Evolutionary conservation across 306 rosid species (phyloP).

Genomic region (Citrullus mucosospermus): DNA sequence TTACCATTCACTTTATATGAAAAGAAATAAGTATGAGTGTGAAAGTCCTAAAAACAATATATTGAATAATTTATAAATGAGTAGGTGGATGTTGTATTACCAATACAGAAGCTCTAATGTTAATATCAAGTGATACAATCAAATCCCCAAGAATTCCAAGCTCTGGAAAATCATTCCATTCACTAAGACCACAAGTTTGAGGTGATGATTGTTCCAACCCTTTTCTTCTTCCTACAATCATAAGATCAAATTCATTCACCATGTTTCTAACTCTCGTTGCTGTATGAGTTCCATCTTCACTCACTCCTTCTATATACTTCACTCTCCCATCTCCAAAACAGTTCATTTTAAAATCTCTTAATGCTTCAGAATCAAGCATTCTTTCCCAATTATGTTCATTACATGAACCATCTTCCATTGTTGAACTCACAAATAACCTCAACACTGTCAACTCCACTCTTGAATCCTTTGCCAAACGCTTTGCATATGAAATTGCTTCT

Average conservation of each 20-base stretch:
- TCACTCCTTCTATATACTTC: neutral
- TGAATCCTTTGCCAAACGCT: conserved; percentile 30
- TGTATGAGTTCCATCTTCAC: conserved; percentile 14
- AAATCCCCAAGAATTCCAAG: conserved; percentile 56
- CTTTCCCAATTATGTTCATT: neutral
- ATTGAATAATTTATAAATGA: neutral
- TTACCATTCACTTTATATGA: no score
- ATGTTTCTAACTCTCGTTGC: neutral
- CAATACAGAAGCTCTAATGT: conserved; percentile 34
- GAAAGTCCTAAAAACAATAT: no score
- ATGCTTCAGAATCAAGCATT: conserved; percentile 9
- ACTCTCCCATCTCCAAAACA: conserved; percentile 3
- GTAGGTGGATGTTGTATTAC: conserved; percentile 10
- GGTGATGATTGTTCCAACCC: conserved; percentile 10
- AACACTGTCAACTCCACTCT: conserved; percentile 23
- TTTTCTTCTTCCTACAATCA: conserved; percentile 43
- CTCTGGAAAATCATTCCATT: conserved; percentile 67
- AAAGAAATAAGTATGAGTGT: neutral
- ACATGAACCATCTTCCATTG: neutral
- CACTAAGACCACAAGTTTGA: conserved; percentile 37
- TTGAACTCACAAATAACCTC: neutral
- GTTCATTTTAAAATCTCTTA: conserved; percentile 3
- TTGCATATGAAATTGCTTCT: conserved; percentile 38
- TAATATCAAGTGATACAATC: conserved; percentile 33
- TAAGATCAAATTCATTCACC: conserved; percentile 28